Conservation (phyloP, 2,329 filamentous ascomycete species). For the Sarocladium strictum region DNA sequence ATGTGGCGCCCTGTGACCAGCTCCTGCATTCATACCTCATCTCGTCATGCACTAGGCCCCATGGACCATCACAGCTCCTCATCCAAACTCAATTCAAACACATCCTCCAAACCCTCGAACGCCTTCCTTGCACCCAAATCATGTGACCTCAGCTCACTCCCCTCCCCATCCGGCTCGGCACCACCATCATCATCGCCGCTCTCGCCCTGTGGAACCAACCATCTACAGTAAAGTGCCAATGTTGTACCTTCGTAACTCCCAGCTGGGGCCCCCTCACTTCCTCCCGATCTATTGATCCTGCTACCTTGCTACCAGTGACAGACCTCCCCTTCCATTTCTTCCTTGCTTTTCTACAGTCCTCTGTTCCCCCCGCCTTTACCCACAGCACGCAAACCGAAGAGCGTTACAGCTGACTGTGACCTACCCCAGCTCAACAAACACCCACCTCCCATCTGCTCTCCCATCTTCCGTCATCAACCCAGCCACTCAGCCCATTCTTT, state of each 20-base stretch:
- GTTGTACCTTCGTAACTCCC: not conserved
- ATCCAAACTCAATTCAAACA: not conserved
- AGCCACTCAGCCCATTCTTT: not conserved
- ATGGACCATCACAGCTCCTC: too few relatives aligned
- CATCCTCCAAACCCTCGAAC: too few relatives aligned
- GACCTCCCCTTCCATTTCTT: not conserved
- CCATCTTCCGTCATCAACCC: not conserved
- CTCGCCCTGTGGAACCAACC: constrained; percentile 7
- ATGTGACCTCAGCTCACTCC: constrained; percentile 1
- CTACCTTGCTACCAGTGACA: too few relatives aligned
- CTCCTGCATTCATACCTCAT: too few relatives aligned
- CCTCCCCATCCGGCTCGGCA: constrained; percentile 4
- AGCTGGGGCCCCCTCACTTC: not conserved
- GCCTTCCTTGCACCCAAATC: not conserved
- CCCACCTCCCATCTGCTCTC: not conserved
- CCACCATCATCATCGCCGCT: not conserved
- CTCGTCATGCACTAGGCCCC: not conserved
- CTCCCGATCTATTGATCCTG: not conserved
- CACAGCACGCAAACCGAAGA: not conserved
- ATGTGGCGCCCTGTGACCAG: too few relatives aligned
- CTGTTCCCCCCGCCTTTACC: not conserved
- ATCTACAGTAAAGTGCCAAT: constrained; percentile 4
- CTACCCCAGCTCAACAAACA: not conserved
- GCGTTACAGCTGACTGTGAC: not conserved
- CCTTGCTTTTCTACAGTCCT: not conserved